Base-by-base conservation (phyloP, 2,329 filamentous ascomycete genomes). In the Dryadomyces sulphureus region DNA sequence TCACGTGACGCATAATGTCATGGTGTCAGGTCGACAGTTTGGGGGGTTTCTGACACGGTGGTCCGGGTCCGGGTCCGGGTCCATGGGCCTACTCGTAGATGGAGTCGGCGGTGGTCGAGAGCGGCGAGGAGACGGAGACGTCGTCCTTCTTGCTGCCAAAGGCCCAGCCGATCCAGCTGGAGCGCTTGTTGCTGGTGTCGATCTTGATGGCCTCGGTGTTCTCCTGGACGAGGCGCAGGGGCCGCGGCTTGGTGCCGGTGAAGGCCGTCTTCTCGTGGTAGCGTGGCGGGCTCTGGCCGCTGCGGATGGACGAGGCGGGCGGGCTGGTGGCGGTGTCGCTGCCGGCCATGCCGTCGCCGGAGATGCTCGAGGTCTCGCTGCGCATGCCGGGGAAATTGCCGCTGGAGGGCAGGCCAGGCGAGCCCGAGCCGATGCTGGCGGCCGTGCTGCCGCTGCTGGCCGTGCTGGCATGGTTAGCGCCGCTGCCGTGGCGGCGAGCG, bases 151-250 rank as follows among this genome's bases (percentile, higher is more conserved):
- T 75, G 22, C n/a, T n/a, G n/a, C 56, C 59, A 58, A 66, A 68
- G 57, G 68, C 66, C 75, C 77, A 80, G 12, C 75, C 75, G 48
- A 80, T 72, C 79, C 79, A 82, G 60, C 76, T 81, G 19, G 69
- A 66, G 41, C 79, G 66, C 65, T 81, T 81, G 56, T 72, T 73
- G 17, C 64, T 60, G 45, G 63, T 59, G 27, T 57, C 61, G 45
- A 67, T 61, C 19, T 60, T 59, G 54, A 70, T 68, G 2, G 58
- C 59, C 43, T 75, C 73, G 20, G 64, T 61, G 53, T 81, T 81
- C 65, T 94, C 86, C 63, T 92, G 84, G 41, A 96, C 88, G 25
- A 98, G 71, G 16, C 90, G 75, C 53, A 98, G 67, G 7, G 90
- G 90, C 32, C 89, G 75, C 48, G 93, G 79, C 63, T 92, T 92